phyloP scores from a whole-genome alignment of 768 basidiomycete genomes.

The Lactarius deliciosus region DNA sequence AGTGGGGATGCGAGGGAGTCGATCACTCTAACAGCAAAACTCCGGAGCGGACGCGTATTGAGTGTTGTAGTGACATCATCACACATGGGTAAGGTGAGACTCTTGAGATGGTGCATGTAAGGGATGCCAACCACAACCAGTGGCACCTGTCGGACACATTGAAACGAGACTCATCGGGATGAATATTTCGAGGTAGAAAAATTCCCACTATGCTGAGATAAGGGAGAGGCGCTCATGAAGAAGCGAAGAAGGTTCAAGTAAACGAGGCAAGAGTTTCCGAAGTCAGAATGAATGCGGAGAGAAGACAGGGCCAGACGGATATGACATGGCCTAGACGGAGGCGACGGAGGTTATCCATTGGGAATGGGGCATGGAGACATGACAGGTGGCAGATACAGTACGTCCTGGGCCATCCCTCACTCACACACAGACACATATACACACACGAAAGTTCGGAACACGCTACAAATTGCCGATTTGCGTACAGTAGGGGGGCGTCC shows the following conservation, averaged over 20 bases:
- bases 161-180: conserved; percentile 17
- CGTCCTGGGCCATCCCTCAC: not conserved
- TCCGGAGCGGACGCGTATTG: conserved; percentile 8
- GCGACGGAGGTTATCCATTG: conserved; percentile 10
- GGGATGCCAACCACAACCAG: conserved; percentile 4
- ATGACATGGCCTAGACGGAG: conserved; percentile 19
- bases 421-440: not conserved
- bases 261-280: conserved; percentile 23
- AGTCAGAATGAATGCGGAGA: conserved; percentile 13
- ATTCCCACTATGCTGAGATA: conserved; percentile 28
- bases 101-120: conserved; percentile 13
- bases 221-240: conserved; percentile 23
- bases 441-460: conserved; percentile 9
- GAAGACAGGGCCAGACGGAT: conserved; percentile 8
- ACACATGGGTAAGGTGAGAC: conserved; percentile 19
- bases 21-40: conserved; percentile 14
- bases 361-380: conserved; percentile 1
- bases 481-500: conserved; percentile 8
- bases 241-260: conserved; percentile 17
- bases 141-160: conserved; percentile 25
- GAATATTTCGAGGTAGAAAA: conserved; percentile 26
- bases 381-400: conserved; percentile 15
- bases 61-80: conserved; percentile 27
- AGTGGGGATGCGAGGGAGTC: not conserved
- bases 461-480: conserved; percentile 1